Base-by-base conservation (phyloP, 2,329 filamentous ascomycete genomes). In the Fusarium palustre region DNA sequence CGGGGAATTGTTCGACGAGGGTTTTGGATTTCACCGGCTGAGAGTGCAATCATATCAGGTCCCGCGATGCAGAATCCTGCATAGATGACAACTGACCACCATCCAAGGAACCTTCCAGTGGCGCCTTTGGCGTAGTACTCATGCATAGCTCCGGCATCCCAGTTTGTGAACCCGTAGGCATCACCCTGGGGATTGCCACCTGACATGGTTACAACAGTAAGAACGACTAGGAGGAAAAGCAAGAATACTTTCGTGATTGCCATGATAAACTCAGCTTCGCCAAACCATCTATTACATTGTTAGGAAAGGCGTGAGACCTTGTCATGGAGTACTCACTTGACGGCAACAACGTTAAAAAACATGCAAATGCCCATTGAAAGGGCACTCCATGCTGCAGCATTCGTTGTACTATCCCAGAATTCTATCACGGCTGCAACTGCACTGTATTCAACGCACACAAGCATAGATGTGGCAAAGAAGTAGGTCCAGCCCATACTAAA, bases 61-160 rank as follows among this genome's bases (percentile, higher is more conserved):
- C 89, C 90, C 10, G 87, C 85, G 65, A 91, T 87, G 24, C 88
- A 90, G 80, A 92, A 92, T 53, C 85, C 86, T 8, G 90, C 90
- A 73, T 89, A 87, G 66, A 92, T 90, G 39, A 93, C 79, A 66
- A 80, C 79, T 50, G 76, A 76, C 76, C 77, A 80, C 67, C 74
- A 91, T 2, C 89, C 89, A 1, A 91, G 79, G 74, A 89, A 91
- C n/a, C 84, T 82, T 13, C 90, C 90, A 0, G 87, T 80, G 31
- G 82, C 77, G 4, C 88, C 89, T 8, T 65, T 62, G 3, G 71
- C 64, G 46, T 78, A 75, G 57, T 80, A 80, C 34, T 70, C 58
- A 45, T 75, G 74, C 73, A 81, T 78, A 31, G 74, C 71, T 24
- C 75, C 76, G 4, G 64, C 62, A 10, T 69, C 70, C 79, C 87